These are phyloP conservation scores for Peronospora farinosa DNA, from an alignment of 352 stramenopile species.

Conservation along the genomic window DNA sequence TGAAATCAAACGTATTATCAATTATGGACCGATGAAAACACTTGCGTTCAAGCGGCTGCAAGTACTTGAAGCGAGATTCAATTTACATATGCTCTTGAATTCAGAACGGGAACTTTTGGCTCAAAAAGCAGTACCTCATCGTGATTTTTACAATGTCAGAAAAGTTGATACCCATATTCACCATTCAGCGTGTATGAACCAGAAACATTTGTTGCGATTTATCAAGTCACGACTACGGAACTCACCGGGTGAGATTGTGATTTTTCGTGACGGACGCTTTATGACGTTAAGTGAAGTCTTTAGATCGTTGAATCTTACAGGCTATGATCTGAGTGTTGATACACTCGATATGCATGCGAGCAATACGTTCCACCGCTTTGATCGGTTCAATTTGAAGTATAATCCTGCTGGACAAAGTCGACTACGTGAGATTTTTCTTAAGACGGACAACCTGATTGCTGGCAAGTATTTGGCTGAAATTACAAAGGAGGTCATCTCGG, in stretches of 20 bases:
- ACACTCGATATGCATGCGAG: slow-evolving; percentile 99
- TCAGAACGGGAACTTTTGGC: slow-evolving; percentile 90
- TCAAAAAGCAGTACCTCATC: slow-evolving; percentile 94
- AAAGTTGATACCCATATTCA: slow-evolving; percentile 99
- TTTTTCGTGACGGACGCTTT: slow-evolving; percentile 92
- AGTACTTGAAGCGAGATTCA: slow-evolving; percentile 90
- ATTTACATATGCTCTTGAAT: slow-evolving; percentile 95
- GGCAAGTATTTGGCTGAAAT: slow-evolving; percentile 94
- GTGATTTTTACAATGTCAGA: slow-evolving; percentile 98
- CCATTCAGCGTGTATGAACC: slow-evolving; percentile 94
- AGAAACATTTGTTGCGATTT: slow-evolving; percentile 92
- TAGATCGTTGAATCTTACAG: slow-evolving; percentile 89
- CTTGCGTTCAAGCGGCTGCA: slow-evolving; percentile 84
- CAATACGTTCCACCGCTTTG: slow-evolving; percentile 98
- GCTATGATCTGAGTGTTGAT: slow-evolving; percentile 98
- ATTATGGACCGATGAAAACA: slow-evolving; percentile 83
- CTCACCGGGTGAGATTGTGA: slow-evolving; percentile 90
- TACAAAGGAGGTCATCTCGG: slow-evolving; percentile 90
- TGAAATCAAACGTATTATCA: slow-evolving; percentile 82
- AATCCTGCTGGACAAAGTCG: slow-evolving; percentile 92
- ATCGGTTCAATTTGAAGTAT: slow-evolving; percentile 99
- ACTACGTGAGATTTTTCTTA: slow-evolving; percentile 98
- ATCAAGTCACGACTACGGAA: slow-evolving; percentile 81
- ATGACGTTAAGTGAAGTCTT: slow-evolving; percentile 95
- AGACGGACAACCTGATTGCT: slow-evolving; percentile 96